phyloP scores from a whole-genome alignment of 441 rosid species.

The Brassica balearica region DNA sequence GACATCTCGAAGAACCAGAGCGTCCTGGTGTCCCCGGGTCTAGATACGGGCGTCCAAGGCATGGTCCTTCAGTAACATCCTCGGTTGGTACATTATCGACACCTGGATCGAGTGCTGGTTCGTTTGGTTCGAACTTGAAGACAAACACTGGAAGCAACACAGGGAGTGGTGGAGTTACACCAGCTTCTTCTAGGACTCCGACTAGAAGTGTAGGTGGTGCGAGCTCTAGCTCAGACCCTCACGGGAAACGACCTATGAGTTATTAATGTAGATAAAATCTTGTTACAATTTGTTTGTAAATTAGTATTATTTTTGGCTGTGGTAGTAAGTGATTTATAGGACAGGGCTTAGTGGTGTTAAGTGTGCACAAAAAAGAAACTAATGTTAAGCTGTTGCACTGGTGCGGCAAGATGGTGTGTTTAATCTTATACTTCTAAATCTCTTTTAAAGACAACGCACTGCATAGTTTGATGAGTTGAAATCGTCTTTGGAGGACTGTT shows the following conservation, averaged over 20 bases:
- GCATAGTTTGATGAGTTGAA: no score
- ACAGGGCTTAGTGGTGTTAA: not conserved
- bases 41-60: constrained; percentile 38
- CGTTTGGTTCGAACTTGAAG: not conserved
- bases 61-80: constrained; percentile 3
- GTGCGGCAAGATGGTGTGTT: not conserved
- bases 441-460: no score
- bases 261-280: not conserved
- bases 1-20: constrained; percentile 64
- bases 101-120: not conserved
- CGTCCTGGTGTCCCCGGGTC: constrained; percentile 81
- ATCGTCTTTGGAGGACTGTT: no score
- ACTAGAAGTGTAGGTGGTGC: constrained; percentile 3
- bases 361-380: no score
- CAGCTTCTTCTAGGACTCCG: constrained; percentile 1
- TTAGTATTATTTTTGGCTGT: no score
- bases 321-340: not conserved
- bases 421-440: no score
- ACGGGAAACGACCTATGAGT: constrained; percentile 2
- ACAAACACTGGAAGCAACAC: not conserved
- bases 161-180: not conserved
- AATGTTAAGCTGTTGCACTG: not conserved
- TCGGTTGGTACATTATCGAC: constrained; percentile 4
- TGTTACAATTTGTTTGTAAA: not conserved
- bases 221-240: constrained; percentile 1